phyloP scores from a whole-genome alignment of 345 rosid genomes.

The Ailanthus altissimus region DNA sequence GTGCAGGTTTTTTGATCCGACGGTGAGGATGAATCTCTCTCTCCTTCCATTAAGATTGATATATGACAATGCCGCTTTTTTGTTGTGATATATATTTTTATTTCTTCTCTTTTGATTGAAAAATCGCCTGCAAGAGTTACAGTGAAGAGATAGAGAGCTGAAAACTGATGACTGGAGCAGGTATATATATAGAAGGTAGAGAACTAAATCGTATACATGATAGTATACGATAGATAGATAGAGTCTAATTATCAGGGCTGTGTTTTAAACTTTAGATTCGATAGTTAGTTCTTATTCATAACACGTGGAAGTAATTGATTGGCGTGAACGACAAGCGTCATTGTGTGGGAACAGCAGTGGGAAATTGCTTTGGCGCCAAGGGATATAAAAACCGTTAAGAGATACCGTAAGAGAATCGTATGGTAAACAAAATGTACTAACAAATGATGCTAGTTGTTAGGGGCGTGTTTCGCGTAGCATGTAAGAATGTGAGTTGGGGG shows the following conservation, averaged over 20 bases:
- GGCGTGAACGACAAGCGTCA: neutral
- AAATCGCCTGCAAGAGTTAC: neutral
- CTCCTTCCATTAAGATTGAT: conserved; percentile 30
- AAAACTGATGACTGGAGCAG: neutral
- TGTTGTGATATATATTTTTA: neutral
- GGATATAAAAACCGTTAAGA: conserved; percentile 17
- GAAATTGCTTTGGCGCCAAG: conserved; percentile 29
- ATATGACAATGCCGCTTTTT: neutral
- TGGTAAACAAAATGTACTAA: neutral
- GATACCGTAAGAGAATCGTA: conserved; percentile 11
- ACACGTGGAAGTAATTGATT: neutral
- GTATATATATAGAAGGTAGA: neutral
- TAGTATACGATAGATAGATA: neutral
- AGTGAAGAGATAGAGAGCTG: neutral
- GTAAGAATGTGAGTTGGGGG: conserved; percentile 36
- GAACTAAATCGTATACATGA: neutral
- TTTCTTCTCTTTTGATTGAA: neutral
- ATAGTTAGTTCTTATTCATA: too few species aligned
- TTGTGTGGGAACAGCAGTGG: too few species aligned
- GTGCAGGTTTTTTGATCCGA: conserved; percentile 35
- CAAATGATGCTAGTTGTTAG: conserved; percentile 30
- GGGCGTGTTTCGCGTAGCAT: conserved; percentile 44
- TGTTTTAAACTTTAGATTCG: neutral
- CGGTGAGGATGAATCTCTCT: conserved; percentile 35
- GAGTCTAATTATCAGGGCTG: neutral